These are phyloP conservation scores for Triadica sebifera DNA, from an alignment of 345 rosid species.

Conservation along the genomic window DNA sequence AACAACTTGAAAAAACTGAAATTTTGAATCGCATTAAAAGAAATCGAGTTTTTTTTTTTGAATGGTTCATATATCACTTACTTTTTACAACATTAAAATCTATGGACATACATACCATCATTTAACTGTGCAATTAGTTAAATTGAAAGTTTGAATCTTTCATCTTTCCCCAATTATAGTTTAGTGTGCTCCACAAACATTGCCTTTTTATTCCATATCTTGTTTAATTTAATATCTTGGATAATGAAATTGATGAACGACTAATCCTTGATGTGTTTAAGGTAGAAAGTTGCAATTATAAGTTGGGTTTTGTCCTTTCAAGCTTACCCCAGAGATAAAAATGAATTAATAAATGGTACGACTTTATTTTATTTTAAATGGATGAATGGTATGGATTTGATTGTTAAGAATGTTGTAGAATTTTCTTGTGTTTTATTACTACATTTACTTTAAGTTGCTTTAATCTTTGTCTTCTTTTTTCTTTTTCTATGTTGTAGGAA, in stretches of 20 bases:
- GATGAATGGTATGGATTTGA: neutral
- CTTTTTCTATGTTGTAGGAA: neutral
- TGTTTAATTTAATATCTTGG: neutral
- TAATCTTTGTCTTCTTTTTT: neutral
- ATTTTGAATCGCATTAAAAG: neutral
- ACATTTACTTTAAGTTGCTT: neutral
- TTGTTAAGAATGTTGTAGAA: constrained; percentile 12
- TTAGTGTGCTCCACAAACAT: neutral
- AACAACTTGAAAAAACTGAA: neutral
- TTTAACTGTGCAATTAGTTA: neutral
- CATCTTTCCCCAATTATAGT: neutral
- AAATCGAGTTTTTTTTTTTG: neutral
- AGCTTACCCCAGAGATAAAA: constrained; percentile 48
- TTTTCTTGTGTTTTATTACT: constrained; percentile 9
- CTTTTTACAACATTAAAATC: neutral
- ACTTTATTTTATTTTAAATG: neutral
- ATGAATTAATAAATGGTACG: constrained; percentile 51
- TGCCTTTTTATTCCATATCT: neutral
- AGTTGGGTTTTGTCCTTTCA: constrained; percentile 83
- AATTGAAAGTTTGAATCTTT: constrained; percentile 9
- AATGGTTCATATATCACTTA: neutral
- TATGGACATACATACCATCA: neutral
- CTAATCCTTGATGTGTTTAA: constrained; percentile 20
- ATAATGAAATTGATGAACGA: neutral
- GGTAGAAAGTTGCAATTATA: constrained; percentile 64